Evolutionary conservation across 208 protist genomes (phyloP).

Genomic region (Crithidia mellificae): DNA sequence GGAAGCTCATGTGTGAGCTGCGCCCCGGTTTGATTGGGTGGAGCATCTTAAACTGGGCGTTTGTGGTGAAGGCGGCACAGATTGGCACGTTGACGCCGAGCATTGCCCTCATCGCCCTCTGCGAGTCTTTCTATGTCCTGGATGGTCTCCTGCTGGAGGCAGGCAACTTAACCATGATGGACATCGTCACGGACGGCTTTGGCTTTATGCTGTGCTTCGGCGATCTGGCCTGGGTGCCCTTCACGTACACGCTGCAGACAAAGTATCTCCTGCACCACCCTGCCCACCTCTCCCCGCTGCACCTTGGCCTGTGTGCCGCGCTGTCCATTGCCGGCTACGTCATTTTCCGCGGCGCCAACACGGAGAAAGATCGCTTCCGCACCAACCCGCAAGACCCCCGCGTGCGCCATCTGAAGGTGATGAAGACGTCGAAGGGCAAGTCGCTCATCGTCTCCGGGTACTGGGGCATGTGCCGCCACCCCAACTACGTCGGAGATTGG

Average conservation of each 20-base stretch:
- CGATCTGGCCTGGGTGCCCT: constrained; percentile 95
- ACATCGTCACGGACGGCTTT: constrained; percentile 96
- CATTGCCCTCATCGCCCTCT: constrained; percentile 82
- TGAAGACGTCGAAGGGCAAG: constrained; percentile 82
- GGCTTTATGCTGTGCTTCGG: constrained; percentile 97
- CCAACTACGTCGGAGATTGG: constrained; percentile 97
- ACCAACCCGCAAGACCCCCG: constrained; percentile 65
- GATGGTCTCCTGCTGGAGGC: constrained; percentile 93
- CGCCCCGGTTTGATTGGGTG: constrained; percentile 96
- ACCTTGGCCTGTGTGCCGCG: constrained; percentile 42
- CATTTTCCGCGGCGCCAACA: constrained; percentile 88
- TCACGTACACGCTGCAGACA: constrained; percentile 95
- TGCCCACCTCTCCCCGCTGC: constrained; percentile 39
- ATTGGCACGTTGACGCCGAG: constrained; percentile 79
- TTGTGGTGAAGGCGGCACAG: constrained; percentile 67
- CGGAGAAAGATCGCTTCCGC: constrained; percentile 86
- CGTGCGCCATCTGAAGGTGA: constrained; percentile 69
- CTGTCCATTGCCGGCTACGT: constrained; percentile 66
- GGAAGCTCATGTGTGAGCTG: constrained; percentile 97
- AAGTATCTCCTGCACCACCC: constrained; percentile 87
- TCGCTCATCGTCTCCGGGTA: constrained; percentile 94
- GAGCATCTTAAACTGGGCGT: constrained; percentile 92
- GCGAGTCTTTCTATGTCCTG: constrained; percentile 93
- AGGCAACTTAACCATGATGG: constrained; percentile 95
- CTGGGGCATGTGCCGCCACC: constrained; percentile 96